Percentiles rank a stretch among this genome's conserved stretches.
Evolutionary conservation across 2,329 filamentous ascomycete species (phyloP).

Genomic region (Tolypocladium paradoxum): DNA sequence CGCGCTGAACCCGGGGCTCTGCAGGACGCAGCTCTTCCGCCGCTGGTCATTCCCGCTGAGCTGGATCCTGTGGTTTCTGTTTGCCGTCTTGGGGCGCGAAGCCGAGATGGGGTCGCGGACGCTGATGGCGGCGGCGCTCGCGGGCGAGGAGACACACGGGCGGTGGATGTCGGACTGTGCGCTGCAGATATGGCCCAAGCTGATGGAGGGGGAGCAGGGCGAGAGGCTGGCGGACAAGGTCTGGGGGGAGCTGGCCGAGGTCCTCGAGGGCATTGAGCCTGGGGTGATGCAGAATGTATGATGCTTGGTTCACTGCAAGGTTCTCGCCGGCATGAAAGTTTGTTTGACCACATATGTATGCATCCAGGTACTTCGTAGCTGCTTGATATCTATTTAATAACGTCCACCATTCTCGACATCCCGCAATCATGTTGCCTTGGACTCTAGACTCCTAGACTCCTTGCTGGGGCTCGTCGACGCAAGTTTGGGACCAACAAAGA

Average conservation of each 20-base stretch:
- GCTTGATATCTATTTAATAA: too few species aligned
- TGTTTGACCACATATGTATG: too few species aligned
- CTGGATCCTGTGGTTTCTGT: conserved; percentile 6
- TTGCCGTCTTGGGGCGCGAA: conserved; percentile 20
- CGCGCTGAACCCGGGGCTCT: conserved; percentile 28
- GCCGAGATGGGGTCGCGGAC: conserved; percentile 29
- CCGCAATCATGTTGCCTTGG: too few species aligned
- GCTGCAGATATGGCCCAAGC: conserved; percentile 10
- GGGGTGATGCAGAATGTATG: conserved; percentile 24
- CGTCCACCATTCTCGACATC: too few species aligned
- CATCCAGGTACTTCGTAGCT: too few species aligned
- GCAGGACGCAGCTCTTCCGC: conserved; percentile 28
- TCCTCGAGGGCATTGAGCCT: conserved; percentile 31
- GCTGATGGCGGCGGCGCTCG: conserved; percentile 25
- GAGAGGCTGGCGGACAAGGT: conserved; percentile 22
- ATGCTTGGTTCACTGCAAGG: neutral
- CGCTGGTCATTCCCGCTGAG: conserved; percentile 17
- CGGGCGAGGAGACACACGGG: conserved; percentile 27
- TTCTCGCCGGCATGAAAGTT: neutral
- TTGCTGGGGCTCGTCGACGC: too few species aligned
- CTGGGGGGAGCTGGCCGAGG: conserved; percentile 30
- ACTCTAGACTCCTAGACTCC: too few species aligned
- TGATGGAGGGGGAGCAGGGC: conserved; percentile 24
- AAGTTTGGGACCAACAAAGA: too few species aligned
- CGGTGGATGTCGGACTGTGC: conserved; percentile 26